Percentiles rank a stretch among this genome's conserved stretches.
These are phyloP conservation scores for Didymella keratinophila DNA, from an alignment of 2,329 filamentous ascomycete genomes.

Conservation along the genomic window DNA sequence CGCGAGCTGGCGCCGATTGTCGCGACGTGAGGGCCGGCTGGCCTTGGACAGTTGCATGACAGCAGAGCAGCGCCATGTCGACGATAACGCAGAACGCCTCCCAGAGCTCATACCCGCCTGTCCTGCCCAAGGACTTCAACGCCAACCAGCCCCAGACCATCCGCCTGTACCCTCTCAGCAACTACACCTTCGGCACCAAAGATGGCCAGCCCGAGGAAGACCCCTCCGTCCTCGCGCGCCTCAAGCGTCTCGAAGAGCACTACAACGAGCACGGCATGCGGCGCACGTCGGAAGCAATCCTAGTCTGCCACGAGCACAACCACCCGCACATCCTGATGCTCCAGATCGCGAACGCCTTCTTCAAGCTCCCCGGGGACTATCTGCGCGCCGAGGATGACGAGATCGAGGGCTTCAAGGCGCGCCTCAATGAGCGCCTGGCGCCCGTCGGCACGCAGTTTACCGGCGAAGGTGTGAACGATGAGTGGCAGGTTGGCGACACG, in stretches of 20 bases:
- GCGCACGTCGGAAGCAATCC: conserved; percentile 92
- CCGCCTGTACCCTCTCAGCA: conserved; percentile 91
- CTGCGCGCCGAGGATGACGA: conserved; percentile 89
- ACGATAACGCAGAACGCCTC: conserved; percentile 79
- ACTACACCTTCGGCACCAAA: conserved; percentile 99
- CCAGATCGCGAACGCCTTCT: conserved; percentile 99
- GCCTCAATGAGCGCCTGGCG: conserved; percentile 90
- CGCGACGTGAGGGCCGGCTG: conserved; percentile 18
- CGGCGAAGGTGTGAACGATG: conserved; percentile 85
- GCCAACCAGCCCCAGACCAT: conserved; percentile 89
- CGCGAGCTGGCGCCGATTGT: conserved; percentile 20
- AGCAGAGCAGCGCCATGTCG: conserved; percentile 67
- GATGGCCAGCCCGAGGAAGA: conserved; percentile 98
- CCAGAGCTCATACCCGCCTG: conserved; percentile 80
- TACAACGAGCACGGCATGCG: conserved; percentile 94
- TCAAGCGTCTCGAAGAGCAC: conserved; percentile 96
- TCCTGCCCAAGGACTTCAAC: conserved; percentile 83
- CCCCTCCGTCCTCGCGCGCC: conserved; percentile 87
- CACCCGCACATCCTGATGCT: conserved; percentile 99
- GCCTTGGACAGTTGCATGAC: conserved; percentile 4
- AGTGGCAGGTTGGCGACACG: conserved; percentile 95
- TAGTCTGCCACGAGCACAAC: conserved; percentile 99
- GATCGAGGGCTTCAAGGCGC: conserved; percentile 90
- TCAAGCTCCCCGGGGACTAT: conserved; percentile 98
- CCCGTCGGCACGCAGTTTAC: conserved; percentile 84